phyloP scores from a whole-genome alignment of 768 basidiomycete genomes.

The Coprinopsis strossmayeri region DNA sequence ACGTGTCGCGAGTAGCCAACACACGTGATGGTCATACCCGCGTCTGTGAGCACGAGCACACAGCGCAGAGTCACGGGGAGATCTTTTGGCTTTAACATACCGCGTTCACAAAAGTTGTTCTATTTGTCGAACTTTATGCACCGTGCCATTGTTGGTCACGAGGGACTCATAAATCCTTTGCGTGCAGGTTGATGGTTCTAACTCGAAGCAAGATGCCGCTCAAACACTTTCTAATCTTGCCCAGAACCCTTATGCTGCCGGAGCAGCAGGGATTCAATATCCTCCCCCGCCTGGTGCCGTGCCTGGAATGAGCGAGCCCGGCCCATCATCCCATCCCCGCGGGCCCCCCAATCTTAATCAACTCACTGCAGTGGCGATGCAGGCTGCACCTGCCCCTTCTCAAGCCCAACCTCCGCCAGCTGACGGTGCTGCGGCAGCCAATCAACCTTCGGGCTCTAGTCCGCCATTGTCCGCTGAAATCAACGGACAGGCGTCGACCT shows the following conservation, averaged over 20 bases:
- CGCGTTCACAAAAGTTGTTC: background rate
- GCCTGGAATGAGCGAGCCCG: conserved; percentile 56
- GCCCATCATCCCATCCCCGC: conserved; percentile 66
- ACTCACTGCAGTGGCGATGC: conserved; percentile 42
- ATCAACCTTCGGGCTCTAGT: no score
- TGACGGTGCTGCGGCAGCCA: conserved; percentile 7
- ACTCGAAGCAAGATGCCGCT: conserved; percentile 55
- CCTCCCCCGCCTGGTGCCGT: conserved; percentile 26
- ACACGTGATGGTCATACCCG: conserved; percentile 28
- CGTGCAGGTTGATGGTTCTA: conserved; percentile 37
- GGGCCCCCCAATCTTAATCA: conserved; percentile 62
- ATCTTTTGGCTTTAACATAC: background rate
- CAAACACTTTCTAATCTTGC: conserved; percentile 51
- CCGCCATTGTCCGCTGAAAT: conserved; percentile 6
- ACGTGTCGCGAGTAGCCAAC: conserved; percentile 9
- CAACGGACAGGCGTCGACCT: conserved; percentile 6
- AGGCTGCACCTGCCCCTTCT: conserved; percentile 29
- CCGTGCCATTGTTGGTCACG: background rate
- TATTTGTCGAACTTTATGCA: conserved; percentile 11
- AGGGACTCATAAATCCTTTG: background rate
- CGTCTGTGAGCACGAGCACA: conserved; percentile 23
- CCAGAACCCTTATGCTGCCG: conserved; percentile 31
- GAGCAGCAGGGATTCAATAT: conserved; percentile 26
- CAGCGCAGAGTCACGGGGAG: conserved; percentile 15
- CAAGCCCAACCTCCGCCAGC: conserved; percentile 14